Base-by-base conservation (phyloP, 73 alveolate genomes). In the Tetrahymena malaccensis region DNA sequence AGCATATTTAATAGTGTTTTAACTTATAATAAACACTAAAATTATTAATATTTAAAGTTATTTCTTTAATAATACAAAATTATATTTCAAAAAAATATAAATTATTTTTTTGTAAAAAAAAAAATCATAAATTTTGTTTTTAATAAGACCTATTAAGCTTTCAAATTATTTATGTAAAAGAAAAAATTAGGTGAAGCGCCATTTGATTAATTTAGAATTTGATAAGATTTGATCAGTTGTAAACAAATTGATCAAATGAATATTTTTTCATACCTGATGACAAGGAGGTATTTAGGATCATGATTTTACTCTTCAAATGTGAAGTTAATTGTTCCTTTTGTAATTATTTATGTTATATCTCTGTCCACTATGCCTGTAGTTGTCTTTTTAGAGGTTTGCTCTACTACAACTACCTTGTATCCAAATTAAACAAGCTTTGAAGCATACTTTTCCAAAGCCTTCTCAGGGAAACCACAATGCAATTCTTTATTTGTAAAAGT, bases 391-490 rank as follows among this genome's bases (percentile, higher is more conserved):
- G 85, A 97, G 13, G 97, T 97, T 56, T 97, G 85, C 37, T 96
- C 98, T 21, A 97, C 97, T 16, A 98, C 97, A 19, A 96, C 98
- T 19, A 98, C 98, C 19, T 94, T 96, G 93, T 70, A 95, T n/a
- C 98, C 98, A 56, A 56, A 94, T n/a, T 95, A 84, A 43, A 97
- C 94, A 12, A 96, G 97, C 43, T 34, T 93, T 10, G 96, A 93
- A 19, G 96, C 94, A 56, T 85, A 97, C 84, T 97, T 96, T 83
- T 96, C 96, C 8, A 94, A 85, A 17, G 96, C 95, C 43, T 95
- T 97, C 96, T 97, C 99, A 4, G 99, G 99, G 93, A 97, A 97
- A 94, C 99, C 99, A 38, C 97, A 97, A 94, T 97, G 99, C 93
- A 96, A 94, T 95, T 97, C 97, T 94, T 96, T 97, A 0, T 98